Percentiles rank a stretch among this genome's conserved stretches.
Evolutionary conservation across 768 basidiomycete genomes (phyloP).

Genomic region (Suillus fuscotomentosus): DNA sequence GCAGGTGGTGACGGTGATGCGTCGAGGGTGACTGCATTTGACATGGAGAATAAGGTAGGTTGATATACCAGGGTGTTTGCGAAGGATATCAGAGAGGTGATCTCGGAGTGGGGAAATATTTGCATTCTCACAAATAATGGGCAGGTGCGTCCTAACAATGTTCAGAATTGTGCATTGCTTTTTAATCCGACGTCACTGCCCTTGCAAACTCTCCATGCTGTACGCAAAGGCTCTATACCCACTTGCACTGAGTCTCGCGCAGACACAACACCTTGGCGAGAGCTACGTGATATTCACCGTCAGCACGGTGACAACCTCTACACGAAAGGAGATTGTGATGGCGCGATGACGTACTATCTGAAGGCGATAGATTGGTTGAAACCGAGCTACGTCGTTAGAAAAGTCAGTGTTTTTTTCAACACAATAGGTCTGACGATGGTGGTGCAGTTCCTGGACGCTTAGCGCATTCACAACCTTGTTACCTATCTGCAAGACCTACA

Average conservation of each 20-base stretch:
- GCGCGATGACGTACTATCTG: slow-evolving; percentile 89
- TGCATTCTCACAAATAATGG: slow-evolving; percentile 78
- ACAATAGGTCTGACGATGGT: slow-evolving; percentile 8
- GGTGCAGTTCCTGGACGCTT: slow-evolving; percentile 88
- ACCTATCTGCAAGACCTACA: slow-evolving; percentile 97
- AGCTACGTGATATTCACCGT: slow-evolving; percentile 81
- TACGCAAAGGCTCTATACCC: slow-evolving; percentile 75
- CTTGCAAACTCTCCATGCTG: slow-evolving; percentile 73
- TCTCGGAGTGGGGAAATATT: slow-evolving; percentile 79
- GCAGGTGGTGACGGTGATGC: slow-evolving; percentile 51
- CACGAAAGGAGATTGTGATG: slow-evolving; percentile 86
- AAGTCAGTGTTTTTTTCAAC: slow-evolving; percentile 47
- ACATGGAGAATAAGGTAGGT: slow-evolving; percentile 88
- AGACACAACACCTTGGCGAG: slow-evolving; percentile 72
- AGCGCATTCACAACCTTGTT: slow-evolving; percentile 92
- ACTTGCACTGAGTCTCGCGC: slow-evolving; percentile 81
- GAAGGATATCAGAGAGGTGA: slow-evolving; percentile 79
- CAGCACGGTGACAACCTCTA: slow-evolving; percentile 44
- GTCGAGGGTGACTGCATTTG: slow-evolving; percentile 81
- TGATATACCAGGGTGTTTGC: slow-evolving; percentile 80
- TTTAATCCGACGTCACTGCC: slow-evolving; percentile 1
- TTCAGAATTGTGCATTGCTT: neutral
- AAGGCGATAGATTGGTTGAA: slow-evolving; percentile 87
- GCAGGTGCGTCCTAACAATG: slow-evolving; percentile 45
- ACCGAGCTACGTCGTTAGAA: slow-evolving; percentile 95